Base-by-base conservation (phyloP, 495 filamentous ascomycete genomes). In the Astrothelium subdiscretum region DNA sequence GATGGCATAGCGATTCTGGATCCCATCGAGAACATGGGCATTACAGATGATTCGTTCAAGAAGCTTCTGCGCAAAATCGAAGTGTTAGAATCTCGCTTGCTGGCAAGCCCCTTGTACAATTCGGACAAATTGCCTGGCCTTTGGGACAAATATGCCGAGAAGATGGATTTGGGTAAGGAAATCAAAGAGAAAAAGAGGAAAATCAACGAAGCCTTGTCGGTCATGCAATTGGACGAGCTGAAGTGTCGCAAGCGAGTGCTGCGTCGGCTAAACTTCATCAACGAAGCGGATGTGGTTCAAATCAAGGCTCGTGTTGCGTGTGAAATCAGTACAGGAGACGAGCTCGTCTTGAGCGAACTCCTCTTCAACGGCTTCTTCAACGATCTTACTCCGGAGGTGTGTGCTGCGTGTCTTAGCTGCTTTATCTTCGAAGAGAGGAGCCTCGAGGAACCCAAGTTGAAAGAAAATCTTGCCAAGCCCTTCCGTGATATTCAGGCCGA, bases 311-410 rank as follows among this genome's bases (percentile, higher is more conserved):
- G 94, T 32, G 94, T 97, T 6, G 94, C 94, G 10, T 98, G 94
- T 75, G 94, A 97, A 78, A 97, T 98, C 62, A 92, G 89, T 68
- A 94, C 91, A 2, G 87, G 87, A 59, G 91, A 96, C 65, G 95
- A 97, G 69, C 78, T 97, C 29, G 84, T 98, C 67, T 82, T 98
- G 2, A 87, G 86, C 51, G 95, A 98, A 74, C 77, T 98, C 31
- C 81, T 98, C 3, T 97, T 98, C 77, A 95, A 97, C 73, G 84
- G 91, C 60, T 96, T 96, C 80, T 98, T 98, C 81, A 97, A 97
- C 73, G 91, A 96, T 67, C 78, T 97, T 31, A 85, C 83, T 0
- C 91, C 94, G 0, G 92, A 97, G 69, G 79, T 92, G 69, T 85
- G 83, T 65, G 94, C 95, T 2, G 83, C 92, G 20, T 80, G 89